Evolutionary conservation across 2,329 filamentous ascomycete genomes (phyloP).

Genomic region (Fusarium torulosum): DNA sequence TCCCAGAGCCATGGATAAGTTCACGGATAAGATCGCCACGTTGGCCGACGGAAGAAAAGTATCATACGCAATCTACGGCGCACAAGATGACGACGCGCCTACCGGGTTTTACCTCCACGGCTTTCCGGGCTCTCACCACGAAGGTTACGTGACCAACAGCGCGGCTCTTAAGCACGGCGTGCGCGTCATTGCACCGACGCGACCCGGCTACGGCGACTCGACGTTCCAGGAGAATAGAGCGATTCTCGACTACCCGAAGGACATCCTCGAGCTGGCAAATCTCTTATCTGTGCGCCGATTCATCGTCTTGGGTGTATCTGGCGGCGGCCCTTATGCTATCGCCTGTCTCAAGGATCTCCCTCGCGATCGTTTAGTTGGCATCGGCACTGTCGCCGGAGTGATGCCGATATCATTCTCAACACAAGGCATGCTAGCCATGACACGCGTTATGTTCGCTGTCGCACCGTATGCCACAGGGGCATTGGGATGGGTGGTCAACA

Average conservation of each 20-base stretch:
- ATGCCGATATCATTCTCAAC: constrained; percentile 34
- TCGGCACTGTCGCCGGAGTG: constrained; percentile 16
- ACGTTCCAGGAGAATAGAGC: constrained; percentile 26
- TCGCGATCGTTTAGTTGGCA: not conserved
- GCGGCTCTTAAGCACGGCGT: constrained; percentile 4
- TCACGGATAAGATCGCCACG: constrained; percentile 4
- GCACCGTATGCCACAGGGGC: constrained; percentile 15
- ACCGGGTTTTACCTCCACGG: constrained; percentile 33
- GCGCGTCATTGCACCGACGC: constrained; percentile 22
- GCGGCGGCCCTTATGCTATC: constrained; percentile 31
- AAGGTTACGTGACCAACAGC: constrained; percentile 9
- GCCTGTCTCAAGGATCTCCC: constrained; percentile 26
- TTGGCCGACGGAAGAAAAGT: constrained; percentile 26
- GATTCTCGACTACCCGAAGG: constrained; percentile 18
- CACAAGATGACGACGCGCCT: constrained; percentile 6
- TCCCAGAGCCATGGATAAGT: constrained; percentile 11
- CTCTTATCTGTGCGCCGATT: not conserved
- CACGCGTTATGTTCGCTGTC: constrained; percentile 19
- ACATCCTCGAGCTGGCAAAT: constrained; percentile 9
- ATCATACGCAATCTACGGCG: constrained; percentile 29
- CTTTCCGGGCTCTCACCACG: constrained; percentile 34
- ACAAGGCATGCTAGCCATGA: constrained; percentile 23
- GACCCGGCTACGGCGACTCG: constrained; percentile 26
- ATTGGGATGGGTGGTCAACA: constrained; percentile 21
- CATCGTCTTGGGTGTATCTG: constrained; percentile 19